phyloP scores from a whole-genome alignment of 2,329 filamentous ascomycete genomes.

The Botrytis fabae region DNA sequence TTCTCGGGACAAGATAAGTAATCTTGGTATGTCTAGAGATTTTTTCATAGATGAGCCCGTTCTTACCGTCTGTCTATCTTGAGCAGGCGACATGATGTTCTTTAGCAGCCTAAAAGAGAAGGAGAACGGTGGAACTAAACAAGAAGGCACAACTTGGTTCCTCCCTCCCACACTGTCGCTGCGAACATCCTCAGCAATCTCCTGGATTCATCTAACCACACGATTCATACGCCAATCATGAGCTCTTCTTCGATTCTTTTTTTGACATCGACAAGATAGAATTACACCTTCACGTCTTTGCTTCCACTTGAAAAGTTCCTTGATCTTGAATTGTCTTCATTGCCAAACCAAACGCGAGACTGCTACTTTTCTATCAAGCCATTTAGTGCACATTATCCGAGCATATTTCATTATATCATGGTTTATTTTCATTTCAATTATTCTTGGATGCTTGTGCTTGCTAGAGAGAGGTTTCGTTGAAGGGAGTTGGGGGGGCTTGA shows the following conservation, averaged over 20 bases:
- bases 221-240: neutral
- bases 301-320: neutral
- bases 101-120: neutral
- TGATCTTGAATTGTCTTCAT: neutral
- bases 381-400: neutral
- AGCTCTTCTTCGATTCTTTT: neutral
- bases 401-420: neutral
- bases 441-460: neutral
- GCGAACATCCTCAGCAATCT: neutral
- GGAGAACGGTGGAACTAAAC: neutral
- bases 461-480: neutral
- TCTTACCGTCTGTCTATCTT: neutral
- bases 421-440: neutral
- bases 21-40: neutral
- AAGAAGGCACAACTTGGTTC: neutral
- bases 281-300: neutral
- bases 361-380: neutral
- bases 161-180: neutral
- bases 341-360: neutral
- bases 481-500: neutral
- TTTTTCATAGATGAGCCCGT: neutral
- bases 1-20: neutral
- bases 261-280: neutral
- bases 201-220: neutral
- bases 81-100: neutral